Evolutionary conservation across 495 filamentous ascomycete species (phyloP), one percentile per base, ranked within the genome.

Genomic region (Usnea hakonensis): DNA sequence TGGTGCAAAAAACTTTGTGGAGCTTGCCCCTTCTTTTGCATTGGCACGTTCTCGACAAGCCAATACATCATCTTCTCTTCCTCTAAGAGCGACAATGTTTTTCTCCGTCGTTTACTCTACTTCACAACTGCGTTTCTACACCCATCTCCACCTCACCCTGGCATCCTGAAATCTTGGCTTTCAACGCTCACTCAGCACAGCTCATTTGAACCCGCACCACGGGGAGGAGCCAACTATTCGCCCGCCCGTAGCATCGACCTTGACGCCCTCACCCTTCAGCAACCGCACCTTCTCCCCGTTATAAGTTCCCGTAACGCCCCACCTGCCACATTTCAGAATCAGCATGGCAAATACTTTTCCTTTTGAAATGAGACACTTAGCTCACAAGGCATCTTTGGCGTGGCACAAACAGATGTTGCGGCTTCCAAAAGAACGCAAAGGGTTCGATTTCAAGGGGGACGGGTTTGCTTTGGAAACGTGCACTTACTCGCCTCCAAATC

Each of bases 221-320:
- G 56, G 61, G 8, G 33, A 57, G 8, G 33, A 35, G 37, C 61
- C 61, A 19, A 23, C 55, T 11, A 63, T 52, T 28, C 26, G 60
- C 44, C 64, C 64, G 8, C 55, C 56, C 56, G 55, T 17, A 37
- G 37, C 61, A 48, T 60, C 55, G 23, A 69, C 62, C 21, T 50
- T 55, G 19, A 69, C 68, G 8, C 68, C 65, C 56, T 69, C 65
- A 36, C 44, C 57, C 43, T 30, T 58, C 41, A 69, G 55, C 23
- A 69, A 21, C 26, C 40, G 36, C 23, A 67, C 58, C 38, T 65
- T 69, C 28, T 65, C 58, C 37, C 44, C 37, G 17, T 46, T 64
- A 56, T 58, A 40, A 52, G 55, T 62, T 5, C 67, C 67, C 19
- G 50, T 44, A 2, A 54, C 38, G 8, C 67, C 67, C 68, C 68